Conservation (phyloP, 331 rosid genomes). For the Cydonia oblonga region DNA sequence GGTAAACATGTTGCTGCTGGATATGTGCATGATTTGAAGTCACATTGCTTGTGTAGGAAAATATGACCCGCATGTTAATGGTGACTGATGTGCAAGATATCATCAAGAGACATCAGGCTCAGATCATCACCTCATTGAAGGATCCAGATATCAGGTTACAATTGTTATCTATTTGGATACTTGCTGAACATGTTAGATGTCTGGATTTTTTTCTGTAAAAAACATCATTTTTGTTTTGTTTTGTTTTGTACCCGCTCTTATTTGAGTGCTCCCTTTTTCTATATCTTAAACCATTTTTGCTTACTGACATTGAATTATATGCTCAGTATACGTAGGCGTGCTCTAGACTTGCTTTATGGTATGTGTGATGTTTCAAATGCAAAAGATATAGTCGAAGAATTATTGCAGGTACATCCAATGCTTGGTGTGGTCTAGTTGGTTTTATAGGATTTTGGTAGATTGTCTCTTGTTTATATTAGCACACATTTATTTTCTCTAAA, state of each 20-base stretch:
- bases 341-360: slow-evolving; percentile 97
- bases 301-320: slow-evolving; percentile 18
- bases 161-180: slow-evolving; percentile 9
- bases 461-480: not conserved
- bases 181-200: slow-evolving; percentile 11
- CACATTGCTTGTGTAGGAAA: slow-evolving; percentile 65
- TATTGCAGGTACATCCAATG: slow-evolving; percentile 61
- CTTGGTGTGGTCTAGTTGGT: slow-evolving; percentile 10
- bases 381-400: slow-evolving; percentile 96
- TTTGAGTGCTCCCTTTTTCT: not conserved
- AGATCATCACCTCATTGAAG: slow-evolving; percentile 93
- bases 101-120: slow-evolving; percentile 97
- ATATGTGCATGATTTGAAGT: slow-evolving; percentile 10
- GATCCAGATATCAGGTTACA: slow-evolving; percentile 97
- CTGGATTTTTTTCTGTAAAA: not conserved
- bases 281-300: not conserved
- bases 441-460: not conserved
- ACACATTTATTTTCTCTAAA: slow-evolving; percentile 16
- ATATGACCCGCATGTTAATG: slow-evolving; percentile 97
- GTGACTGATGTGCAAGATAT: slow-evolving; percentile 98
- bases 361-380: slow-evolving; percentile 99
- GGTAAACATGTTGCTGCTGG: slow-evolving; percentile 5
- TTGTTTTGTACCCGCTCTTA: not conserved
- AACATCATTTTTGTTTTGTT: not conserved
- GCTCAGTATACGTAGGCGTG: slow-evolving; percentile 95